Percentiles rank a stretch among this genome's conserved stretches.
Conservation (phyloP, 768 basidiomycete genomes). For the Agaricus subrufescens region DNA sequence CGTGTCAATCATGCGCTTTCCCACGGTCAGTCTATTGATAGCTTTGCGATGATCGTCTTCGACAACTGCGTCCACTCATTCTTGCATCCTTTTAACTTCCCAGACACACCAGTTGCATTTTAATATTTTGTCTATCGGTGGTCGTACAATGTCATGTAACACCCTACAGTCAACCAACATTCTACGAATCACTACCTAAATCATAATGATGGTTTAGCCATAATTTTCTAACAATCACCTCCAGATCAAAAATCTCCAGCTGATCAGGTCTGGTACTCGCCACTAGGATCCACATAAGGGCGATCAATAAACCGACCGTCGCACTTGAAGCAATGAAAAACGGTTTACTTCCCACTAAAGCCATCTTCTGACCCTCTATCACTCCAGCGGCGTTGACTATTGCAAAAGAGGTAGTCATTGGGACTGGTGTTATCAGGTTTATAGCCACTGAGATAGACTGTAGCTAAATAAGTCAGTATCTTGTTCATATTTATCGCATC, state of each 20-base stretch:
- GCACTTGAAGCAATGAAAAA: not conserved
- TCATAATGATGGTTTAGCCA: too few species aligned
- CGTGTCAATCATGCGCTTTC: too few species aligned
- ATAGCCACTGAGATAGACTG: not conserved
- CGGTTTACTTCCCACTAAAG: not conserved
- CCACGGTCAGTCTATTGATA: too few species aligned
- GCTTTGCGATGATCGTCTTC: not conserved
- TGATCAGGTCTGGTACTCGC: not conserved
- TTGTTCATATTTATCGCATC: slow-evolving; percentile 2
- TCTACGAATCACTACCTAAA: too few species aligned
- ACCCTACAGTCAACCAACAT: too few species aligned
- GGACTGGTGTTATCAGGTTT: not conserved
- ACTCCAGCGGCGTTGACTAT: not conserved
- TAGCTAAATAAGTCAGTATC: not conserved
- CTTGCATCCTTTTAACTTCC: too few species aligned
- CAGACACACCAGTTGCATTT: too few species aligned
- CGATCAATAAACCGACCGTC: not conserved
- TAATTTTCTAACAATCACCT: not conserved
- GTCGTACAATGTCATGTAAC: too few species aligned
- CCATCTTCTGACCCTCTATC: not conserved
- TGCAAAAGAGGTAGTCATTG: not conserved
- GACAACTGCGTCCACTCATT: not conserved
- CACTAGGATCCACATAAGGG: not conserved
- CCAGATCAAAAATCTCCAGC: slow-evolving; percentile 2
- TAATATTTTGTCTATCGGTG: too few species aligned